Evolutionary conservation across 768 basidiomycete species (phyloP).

Genomic region (Rossbeevera mucosa): DNA sequence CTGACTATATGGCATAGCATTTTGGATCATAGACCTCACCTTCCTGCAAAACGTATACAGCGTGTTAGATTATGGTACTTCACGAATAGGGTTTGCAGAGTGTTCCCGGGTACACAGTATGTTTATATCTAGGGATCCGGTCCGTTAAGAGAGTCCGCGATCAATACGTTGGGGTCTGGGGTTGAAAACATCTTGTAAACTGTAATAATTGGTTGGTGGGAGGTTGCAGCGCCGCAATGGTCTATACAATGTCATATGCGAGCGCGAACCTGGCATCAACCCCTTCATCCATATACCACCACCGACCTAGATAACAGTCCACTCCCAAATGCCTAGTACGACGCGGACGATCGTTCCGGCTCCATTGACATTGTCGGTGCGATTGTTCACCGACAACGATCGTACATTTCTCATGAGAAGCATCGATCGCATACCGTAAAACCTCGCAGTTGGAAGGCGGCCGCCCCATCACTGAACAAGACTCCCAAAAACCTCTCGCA

Average conservation of each 20-base stretch:
- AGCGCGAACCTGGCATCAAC: not conserved
- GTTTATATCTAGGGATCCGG: too few species aligned
- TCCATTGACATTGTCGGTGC: not conserved
- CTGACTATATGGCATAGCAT: too few species aligned
- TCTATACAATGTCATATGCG: not conserved
- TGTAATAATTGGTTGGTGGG: too few species aligned
- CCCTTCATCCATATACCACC: not conserved
- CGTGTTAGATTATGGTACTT: too few species aligned
- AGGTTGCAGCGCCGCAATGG: too few species aligned
- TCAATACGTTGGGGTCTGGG: too few species aligned
- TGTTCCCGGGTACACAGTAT: too few species aligned
- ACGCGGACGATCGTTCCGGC: not conserved
- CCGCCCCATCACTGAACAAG: not conserved
- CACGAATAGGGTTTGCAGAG: too few species aligned
- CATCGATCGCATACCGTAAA: constrained; percentile 1
- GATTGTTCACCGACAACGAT: not conserved
- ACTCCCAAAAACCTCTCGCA: not conserved
- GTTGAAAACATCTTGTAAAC: too few species aligned
- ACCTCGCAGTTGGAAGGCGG: not conserved
- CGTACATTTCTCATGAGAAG: not conserved
- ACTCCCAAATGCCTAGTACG: not conserved
- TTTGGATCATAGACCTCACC: too few species aligned
- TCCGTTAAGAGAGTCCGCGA: too few species aligned
- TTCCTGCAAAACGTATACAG: too few species aligned
- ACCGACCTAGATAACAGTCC: not conserved